These are phyloP conservation scores for Theileria sp. DNA, from an alignment of 169 alveolate species.

Conservation along the genomic window DNA sequence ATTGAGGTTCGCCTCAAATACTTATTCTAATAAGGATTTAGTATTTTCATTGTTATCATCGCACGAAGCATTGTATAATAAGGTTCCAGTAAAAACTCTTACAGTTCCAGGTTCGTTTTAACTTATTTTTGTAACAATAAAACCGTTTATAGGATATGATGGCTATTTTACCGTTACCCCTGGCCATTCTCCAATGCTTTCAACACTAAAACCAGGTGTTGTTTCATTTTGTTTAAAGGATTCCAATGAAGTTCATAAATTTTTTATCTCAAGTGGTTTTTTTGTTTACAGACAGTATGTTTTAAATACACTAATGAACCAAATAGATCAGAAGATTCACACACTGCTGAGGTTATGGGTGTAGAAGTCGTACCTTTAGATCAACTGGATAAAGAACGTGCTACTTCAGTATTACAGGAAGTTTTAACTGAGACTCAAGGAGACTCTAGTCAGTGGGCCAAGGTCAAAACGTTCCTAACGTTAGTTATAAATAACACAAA, in stretches of 20 bases:
- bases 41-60: slow-evolving; percentile 26
- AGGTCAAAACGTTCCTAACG: slow-evolving; percentile 61
- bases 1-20: slow-evolving; percentile 14
- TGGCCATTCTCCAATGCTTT: slow-evolving; percentile 65
- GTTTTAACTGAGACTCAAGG: slow-evolving; percentile 59
- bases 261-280: slow-evolving; percentile 61
- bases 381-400: slow-evolving; percentile 63
- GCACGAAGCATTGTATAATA: slow-evolving; percentile 29
- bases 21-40: slow-evolving; percentile 11
- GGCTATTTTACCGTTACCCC: slow-evolving; percentile 65
- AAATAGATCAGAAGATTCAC: slow-evolving; percentile 43
- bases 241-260: slow-evolving; percentile 50
- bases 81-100: slow-evolving; percentile 22
- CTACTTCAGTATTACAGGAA: slow-evolving; percentile 63
- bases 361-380: slow-evolving; percentile 67
- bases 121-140: background rate
- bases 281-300: slow-evolving; percentile 34
- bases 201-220: slow-evolving; percentile 65
- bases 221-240: slow-evolving; percentile 50
- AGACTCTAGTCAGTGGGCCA: slow-evolving; percentile 58
- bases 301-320: slow-evolving; percentile 7
- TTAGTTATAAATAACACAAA: slow-evolving; percentile 25
- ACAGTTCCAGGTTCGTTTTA: slow-evolving; percentile 26
- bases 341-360: slow-evolving; percentile 57
- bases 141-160: slow-evolving; percentile 41